phyloP scores from a whole-genome alignment of 768 basidiomycete species.

The Royoungia palumana region DNA sequence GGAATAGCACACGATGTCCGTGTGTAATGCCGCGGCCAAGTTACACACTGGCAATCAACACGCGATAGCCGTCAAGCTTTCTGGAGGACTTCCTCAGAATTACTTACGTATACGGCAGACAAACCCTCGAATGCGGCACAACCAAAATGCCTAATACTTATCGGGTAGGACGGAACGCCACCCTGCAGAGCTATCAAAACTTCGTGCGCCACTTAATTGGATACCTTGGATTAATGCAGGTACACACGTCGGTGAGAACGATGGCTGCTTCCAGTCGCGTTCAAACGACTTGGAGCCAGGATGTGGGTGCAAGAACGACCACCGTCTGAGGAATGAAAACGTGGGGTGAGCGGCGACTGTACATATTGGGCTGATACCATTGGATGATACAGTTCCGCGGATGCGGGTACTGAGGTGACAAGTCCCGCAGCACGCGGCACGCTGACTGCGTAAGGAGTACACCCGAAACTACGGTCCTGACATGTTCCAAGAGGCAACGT shows the following conservation, averaged over 20 bases:
- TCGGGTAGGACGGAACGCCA: constrained; percentile 3
- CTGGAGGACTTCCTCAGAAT: constrained; percentile 10
- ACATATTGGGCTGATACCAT: constrained; percentile 5
- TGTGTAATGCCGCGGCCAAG: constrained; percentile 25
- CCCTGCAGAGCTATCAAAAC: background rate
- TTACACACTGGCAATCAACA: constrained; percentile 4
- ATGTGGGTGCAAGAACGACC: background rate
- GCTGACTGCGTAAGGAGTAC: constrained; percentile 12
- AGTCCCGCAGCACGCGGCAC: constrained; percentile 10
- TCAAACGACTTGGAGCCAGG: background rate
- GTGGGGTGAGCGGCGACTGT: constrained; percentile 1
- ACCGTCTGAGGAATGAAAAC: constrained; percentile 1
- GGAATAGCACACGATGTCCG: constrained; percentile 4
- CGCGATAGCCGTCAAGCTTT: constrained; percentile 16
- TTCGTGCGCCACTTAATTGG: constrained; percentile 2
- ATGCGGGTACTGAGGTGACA: constrained; percentile 5
- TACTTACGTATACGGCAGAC: constrained; percentile 8
- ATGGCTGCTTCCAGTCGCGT: background rate
- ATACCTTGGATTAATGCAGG: constrained; percentile 1
- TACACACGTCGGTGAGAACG: constrained; percentile 9
- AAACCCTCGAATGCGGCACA: constrained; percentile 1
- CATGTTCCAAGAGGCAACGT: constrained; percentile 8
- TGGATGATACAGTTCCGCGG: constrained; percentile 14
- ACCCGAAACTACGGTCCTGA: constrained; percentile 6
- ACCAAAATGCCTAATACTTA: constrained; percentile 2